Conservation (phyloP, 1,139 yeast genomes). For the Geotrichum siamense region DNA sequence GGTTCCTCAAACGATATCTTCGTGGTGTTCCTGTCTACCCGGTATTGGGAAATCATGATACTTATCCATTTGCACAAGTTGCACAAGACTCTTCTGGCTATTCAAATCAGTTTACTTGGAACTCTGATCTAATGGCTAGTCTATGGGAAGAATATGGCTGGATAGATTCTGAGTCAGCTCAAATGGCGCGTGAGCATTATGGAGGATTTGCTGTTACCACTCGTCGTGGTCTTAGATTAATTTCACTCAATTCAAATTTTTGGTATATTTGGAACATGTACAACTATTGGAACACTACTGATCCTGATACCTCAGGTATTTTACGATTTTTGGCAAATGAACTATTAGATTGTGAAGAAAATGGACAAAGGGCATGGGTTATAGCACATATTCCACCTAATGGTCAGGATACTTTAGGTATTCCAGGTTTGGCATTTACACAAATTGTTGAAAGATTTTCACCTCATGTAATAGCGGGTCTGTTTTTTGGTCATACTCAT, state of each 20-base stretch:
- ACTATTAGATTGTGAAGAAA: constrained; percentile 46
- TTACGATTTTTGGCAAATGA: constrained; percentile 52
- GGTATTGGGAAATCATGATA: constrained; percentile 65
- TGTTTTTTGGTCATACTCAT: constrained; percentile 70
- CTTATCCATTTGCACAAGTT: constrained; percentile 64
- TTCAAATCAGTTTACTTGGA: constrained; percentile 49
- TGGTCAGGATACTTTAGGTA: constrained; percentile 52
- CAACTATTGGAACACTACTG: constrained; percentile 48
- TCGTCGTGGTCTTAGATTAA: constrained; percentile 47
- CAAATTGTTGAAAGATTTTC: constrained; percentile 60
- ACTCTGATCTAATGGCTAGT: constrained; percentile 52
- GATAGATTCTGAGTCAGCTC: constrained; percentile 24
- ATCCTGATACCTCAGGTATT: constrained; percentile 54
- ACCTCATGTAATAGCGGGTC: constrained; percentile 55
- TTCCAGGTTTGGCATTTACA: constrained; percentile 49
- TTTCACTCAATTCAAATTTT: constrained; percentile 53
- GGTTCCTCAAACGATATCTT: constrained; percentile 50
- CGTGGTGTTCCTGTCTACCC: constrained; percentile 54
- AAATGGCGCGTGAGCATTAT: constrained; percentile 42
- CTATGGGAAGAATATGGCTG: constrained; percentile 42
- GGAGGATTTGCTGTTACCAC: constrained; percentile 58
- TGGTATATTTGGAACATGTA: constrained; percentile 55
- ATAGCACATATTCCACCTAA: constrained; percentile 54
- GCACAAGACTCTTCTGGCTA: constrained; percentile 49
- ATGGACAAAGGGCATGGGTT: constrained; percentile 57